Percentiles rank a stretch among this genome's conserved stretches.
Evolutionary conservation across 495 filamentous ascomycete genomes (phyloP).

Genomic region (Xylaria venustula): DNA sequence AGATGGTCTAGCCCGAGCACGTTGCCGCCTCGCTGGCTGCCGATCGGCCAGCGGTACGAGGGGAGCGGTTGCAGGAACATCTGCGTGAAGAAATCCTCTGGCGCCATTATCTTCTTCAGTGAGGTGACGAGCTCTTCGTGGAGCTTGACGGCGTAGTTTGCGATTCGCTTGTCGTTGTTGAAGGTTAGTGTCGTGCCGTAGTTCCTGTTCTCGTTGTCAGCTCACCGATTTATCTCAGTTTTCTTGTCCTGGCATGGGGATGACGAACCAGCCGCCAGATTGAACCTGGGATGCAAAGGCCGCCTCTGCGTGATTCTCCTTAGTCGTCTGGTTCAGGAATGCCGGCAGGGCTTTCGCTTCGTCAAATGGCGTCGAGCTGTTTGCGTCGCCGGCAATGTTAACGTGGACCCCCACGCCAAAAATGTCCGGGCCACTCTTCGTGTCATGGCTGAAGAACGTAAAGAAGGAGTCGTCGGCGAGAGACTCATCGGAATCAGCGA

Average conservation of each 20-base stretch:
- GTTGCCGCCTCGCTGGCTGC: conserved; percentile 31
- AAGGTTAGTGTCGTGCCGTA: conserved; percentile 17
- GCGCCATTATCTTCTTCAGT: conserved; percentile 5
- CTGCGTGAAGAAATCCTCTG: conserved; percentile 7
- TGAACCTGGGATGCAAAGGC: conserved; percentile 19
- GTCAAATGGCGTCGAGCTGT: conserved; percentile 17
- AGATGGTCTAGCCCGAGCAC: conserved; percentile 29
- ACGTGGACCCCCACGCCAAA: conserved; percentile 15
- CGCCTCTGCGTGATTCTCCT: conserved; percentile 19
- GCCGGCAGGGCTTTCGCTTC: conserved; percentile 14
- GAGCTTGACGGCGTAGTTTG: conserved; percentile 13
- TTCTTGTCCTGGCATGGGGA: too few relatives aligned
- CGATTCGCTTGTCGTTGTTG: conserved; percentile 18
- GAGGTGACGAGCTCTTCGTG: conserved; percentile 15
- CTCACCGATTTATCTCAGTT: background rate
- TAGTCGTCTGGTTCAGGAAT: background rate
- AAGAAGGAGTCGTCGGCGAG: conserved; percentile 22
- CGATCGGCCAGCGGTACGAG: conserved; percentile 19
- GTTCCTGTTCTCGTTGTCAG: conserved; percentile 1
- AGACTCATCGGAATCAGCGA: conserved; percentile 25
- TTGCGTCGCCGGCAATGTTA: conserved; percentile 17
- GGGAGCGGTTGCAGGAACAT: conserved; percentile 35
- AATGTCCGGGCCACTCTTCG: conserved; percentile 6
- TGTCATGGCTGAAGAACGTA: conserved; percentile 11
- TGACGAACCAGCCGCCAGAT: conserved; percentile 7